Evolutionary conservation across 2,329 filamentous ascomycete species (phyloP).

Genomic region (Lecanicillium sp.): DNA sequence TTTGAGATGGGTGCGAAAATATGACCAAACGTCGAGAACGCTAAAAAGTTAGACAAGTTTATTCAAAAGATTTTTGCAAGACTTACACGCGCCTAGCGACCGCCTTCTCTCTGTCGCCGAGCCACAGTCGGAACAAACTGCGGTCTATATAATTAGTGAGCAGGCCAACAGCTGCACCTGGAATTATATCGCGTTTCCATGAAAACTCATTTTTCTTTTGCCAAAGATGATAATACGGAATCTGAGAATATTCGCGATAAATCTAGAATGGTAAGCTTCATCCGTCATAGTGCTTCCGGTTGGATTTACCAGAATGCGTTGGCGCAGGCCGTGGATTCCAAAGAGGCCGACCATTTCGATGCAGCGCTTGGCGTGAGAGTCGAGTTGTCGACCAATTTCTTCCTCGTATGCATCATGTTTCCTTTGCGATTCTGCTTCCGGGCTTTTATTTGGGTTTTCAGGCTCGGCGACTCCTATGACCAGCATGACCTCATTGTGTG

Average conservation of each 20-base stretch:
- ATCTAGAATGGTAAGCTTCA: constrained; percentile 32
- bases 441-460: constrained; percentile 37
- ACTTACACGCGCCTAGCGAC: constrained; percentile 25
- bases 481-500: constrained; percentile 59
- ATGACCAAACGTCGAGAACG: constrained; percentile 30
- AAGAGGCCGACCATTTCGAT: constrained; percentile 41
- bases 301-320: constrained; percentile 45
- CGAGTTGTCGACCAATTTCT: constrained; percentile 35
- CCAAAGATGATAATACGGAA: constrained; percentile 42
- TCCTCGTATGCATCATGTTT: constrained; percentile 44
- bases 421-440: constrained; percentile 35
- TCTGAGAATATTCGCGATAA: constrained; percentile 43
- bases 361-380: constrained; percentile 27
- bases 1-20: constrained; percentile 45
- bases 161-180: constrained; percentile 28
- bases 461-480: constrained; percentile 57
- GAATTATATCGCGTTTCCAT: constrained; percentile 25
- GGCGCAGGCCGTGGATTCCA: constrained; percentile 46
- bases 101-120: constrained; percentile 18
- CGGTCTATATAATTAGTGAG: constrained; percentile 25
- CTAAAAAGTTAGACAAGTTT: constrained; percentile 17
- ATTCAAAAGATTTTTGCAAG: neutral
- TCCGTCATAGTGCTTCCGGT: neutral
- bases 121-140: constrained; percentile 22
- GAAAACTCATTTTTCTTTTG: constrained; percentile 25